These are phyloP conservation scores for Lasiosphaeria miniovina DNA, from an alignment of 495 filamentous ascomycete genomes.

Conservation along the genomic window DNA sequence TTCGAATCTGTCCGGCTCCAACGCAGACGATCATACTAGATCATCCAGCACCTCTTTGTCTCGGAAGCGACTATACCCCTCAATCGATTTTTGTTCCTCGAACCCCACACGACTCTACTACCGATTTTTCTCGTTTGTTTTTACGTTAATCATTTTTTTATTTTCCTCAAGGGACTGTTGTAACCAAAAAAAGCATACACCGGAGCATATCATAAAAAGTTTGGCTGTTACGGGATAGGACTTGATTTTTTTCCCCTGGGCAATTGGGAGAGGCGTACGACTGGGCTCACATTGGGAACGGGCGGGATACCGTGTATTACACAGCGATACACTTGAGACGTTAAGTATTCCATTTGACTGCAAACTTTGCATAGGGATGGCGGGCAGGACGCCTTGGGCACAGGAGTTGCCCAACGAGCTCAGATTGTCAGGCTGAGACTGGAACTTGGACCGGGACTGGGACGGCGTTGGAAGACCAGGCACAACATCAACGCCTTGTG, in stretches of 20 bases:
- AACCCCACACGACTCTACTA: slow-evolving; percentile 27
- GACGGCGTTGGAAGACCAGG: slow-evolving; percentile 20
- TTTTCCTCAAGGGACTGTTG: slow-evolving; percentile 28
- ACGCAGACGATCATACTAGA: slow-evolving; percentile 48
- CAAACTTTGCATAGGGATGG: slow-evolving; percentile 31
- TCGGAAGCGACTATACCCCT: slow-evolving; percentile 29
- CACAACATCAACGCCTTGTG: slow-evolving; percentile 23
- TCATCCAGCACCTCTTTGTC: slow-evolving; percentile 7
- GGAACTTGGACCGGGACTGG: neutral
- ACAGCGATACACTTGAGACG: slow-evolving; percentile 34
- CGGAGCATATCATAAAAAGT: slow-evolving; percentile 53
- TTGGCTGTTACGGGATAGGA: slow-evolving; percentile 27
- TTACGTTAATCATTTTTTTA: slow-evolving; percentile 18
- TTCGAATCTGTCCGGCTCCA: slow-evolving; percentile 75
- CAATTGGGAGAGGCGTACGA: slow-evolving; percentile 36
- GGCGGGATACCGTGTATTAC: slow-evolving; percentile 2
- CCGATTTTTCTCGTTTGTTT: slow-evolving; percentile 33
- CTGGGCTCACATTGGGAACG: slow-evolving; percentile 11
- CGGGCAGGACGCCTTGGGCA: slow-evolving; percentile 14
- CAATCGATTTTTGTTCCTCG: slow-evolving; percentile 23
- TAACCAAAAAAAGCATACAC: slow-evolving; percentile 51
- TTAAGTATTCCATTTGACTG: slow-evolving; percentile 27
- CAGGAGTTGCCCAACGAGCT: slow-evolving; percentile 12
- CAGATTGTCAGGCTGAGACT: slow-evolving; percentile 20
- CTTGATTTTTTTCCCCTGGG: slow-evolving; percentile 31